Conservation (phyloP, 306 rosid species). For the Rosa rugosa region DNA sequence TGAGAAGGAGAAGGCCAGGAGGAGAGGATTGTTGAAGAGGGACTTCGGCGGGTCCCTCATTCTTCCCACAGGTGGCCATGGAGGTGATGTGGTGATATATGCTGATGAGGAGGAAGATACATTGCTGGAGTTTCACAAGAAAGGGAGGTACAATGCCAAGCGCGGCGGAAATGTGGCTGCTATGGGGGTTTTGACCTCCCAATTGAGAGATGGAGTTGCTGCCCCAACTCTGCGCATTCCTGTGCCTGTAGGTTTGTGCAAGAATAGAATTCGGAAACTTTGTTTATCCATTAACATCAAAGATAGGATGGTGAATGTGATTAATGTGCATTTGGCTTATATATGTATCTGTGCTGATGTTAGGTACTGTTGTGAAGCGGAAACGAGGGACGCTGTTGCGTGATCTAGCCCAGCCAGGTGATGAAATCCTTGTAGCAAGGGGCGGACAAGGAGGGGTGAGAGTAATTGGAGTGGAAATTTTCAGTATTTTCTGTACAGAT, state of each 20-base stretch:
- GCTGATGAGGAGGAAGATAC: slow-evolving; percentile 74
- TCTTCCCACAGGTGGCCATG: slow-evolving; percentile 81
- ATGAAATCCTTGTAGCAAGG: slow-evolving; percentile 85
- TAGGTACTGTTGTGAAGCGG: slow-evolving; percentile 89
- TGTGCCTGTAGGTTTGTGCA: slow-evolving; percentile 86
- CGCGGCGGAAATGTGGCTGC: slow-evolving; percentile 92
- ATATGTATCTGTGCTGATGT: not conserved
- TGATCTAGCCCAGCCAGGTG: slow-evolving; percentile 77
- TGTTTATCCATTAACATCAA: no score
- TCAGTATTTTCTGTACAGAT: not conserved
- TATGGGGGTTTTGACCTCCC: slow-evolving; percentile 70
- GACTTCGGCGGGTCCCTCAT: slow-evolving; percentile 82
- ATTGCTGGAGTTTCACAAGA: slow-evolving; percentile 61
- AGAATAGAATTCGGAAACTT: not conserved
- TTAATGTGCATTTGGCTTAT: not conserved
- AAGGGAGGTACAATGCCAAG: slow-evolving; percentile 54
- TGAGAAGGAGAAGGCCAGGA: slow-evolving; percentile 47
- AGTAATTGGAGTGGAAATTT: not conserved
- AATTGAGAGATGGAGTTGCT: slow-evolving; percentile 53
- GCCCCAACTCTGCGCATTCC: slow-evolving; percentile 80
- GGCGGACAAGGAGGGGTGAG: slow-evolving; percentile 99
- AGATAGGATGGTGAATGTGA: not conserved
- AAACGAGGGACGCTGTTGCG: slow-evolving; percentile 80
- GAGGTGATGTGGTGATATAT: slow-evolving; percentile 86
- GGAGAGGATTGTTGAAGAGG: slow-evolving; percentile 54